Percentiles rank a stretch among this genome's conserved stretches.
Conservation (phyloP, 129 eudicot genomes). For the Tagetes patula region DNA sequence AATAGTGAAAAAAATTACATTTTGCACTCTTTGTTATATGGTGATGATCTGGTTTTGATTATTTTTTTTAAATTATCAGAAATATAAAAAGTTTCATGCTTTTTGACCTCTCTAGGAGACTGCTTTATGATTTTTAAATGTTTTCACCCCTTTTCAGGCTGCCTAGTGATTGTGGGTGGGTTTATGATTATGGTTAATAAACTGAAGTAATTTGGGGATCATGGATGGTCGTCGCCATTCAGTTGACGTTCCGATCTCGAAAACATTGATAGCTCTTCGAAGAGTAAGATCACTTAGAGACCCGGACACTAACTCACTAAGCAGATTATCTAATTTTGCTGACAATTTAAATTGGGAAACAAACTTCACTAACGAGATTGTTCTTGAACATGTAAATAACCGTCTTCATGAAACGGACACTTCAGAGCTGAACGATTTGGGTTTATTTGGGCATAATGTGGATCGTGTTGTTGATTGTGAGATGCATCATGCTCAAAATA, state of each 20-base stretch:
- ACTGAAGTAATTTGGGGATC: conserved; percentile 11
- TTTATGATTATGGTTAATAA: conserved; percentile 21
- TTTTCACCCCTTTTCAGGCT: conserved; percentile 26
- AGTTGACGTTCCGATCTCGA: conserved; percentile 82
- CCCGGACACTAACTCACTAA: conserved; percentile 83
- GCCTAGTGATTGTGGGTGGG: conserved; percentile 26
- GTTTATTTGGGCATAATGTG: conserved; percentile 35
- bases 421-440: conserved; percentile 30
- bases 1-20: background rate
- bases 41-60: conserved; percentile 17
- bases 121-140: conserved; percentile 25
- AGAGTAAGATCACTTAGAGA: conserved; percentile 97
- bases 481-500: conserved; percentile 34
- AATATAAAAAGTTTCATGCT: conserved; percentile 24
- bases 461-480: conserved; percentile 41
- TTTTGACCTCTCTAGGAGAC: conserved; percentile 15
- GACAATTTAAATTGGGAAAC: conserved; percentile 88
- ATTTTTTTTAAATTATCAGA: conserved; percentile 3
- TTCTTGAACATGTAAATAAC: conserved; percentile 53
- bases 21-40: conserved; percentile 8
- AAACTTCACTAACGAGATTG: conserved; percentile 56
- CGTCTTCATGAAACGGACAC: conserved; percentile 17
- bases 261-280: conserved; percentile 79
- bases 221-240: conserved; percentile 97
- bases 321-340: conserved; percentile 55